A percentile compares a stretch with the other conserved stretches of the same genome.
phyloP scores from a whole-genome alignment of 1,284 basidiomycete species.

The Trametes pubescens region DNA sequence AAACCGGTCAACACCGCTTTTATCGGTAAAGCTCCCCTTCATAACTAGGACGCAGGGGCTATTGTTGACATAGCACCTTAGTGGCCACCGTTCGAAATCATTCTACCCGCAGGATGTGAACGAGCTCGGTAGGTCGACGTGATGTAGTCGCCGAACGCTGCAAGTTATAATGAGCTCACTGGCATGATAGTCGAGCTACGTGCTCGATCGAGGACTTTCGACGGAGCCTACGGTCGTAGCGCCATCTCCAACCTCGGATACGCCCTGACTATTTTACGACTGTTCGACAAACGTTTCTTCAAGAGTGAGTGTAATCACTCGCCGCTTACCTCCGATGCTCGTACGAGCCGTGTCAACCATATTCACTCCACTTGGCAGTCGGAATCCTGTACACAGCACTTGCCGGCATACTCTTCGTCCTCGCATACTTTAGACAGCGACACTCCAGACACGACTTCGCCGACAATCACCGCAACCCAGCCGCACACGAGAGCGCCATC shows the following conservation, averaged over 20 bases:
- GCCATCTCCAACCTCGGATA: slow-evolving; percentile 81
- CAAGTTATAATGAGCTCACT: background rate
- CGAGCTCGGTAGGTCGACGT: slow-evolving; percentile 54
- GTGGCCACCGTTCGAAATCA: slow-evolving; percentile 67
- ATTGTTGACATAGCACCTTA: slow-evolving; percentile 35
- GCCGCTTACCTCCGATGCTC: background rate
- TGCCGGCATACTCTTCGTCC: slow-evolving; percentile 63
- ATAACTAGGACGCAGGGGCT: too few species aligned
- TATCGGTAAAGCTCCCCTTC: slow-evolving; percentile 14
- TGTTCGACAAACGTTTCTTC: slow-evolving; percentile 79
- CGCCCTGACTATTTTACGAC: slow-evolving; percentile 74
- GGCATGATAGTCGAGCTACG: slow-evolving; percentile 72
- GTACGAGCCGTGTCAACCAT: slow-evolving; percentile 14
- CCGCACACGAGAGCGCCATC: slow-evolving; percentile 39
- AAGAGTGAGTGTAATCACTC: slow-evolving; percentile 55
- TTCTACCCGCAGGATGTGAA: slow-evolving; percentile 65
- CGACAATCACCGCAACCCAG: slow-evolving; percentile 47
- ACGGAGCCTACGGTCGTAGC: slow-evolving; percentile 82
- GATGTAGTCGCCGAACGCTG: background rate
- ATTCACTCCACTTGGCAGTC: slow-evolving; percentile 51
- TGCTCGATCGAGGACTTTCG: slow-evolving; percentile 81
- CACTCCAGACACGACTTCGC: slow-evolving; percentile 80
- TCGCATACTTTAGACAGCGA: slow-evolving; percentile 67
- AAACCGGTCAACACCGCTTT: slow-evolving; percentile 15
- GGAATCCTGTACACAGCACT: slow-evolving; percentile 77